phyloP scores from a whole-genome alignment of 2,329 filamentous ascomycete genomes.

The Hypoxylon sp. region DNA sequence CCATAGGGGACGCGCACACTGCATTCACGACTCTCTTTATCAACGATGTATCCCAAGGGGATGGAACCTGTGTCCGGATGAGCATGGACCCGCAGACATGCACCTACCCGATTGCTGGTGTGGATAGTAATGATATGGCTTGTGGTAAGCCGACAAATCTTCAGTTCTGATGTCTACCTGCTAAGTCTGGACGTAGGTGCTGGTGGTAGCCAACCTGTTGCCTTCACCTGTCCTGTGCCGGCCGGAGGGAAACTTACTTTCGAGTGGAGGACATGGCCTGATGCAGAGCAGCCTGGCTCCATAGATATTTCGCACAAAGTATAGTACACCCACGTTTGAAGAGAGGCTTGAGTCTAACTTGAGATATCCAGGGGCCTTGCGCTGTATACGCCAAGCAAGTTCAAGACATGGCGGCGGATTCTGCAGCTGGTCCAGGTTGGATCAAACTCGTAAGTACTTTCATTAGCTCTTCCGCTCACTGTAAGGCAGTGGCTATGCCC shows the following conservation, averaged over 20 bases:
- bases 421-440: conserved; percentile 75
- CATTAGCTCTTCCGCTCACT: not conserved
- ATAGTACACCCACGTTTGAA: not conserved
- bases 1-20: conserved; percentile 67
- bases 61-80: conserved; percentile 79
- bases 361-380: conserved; percentile 72
- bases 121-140: conserved; percentile 73
- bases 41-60: conserved; percentile 73
- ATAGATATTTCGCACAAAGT: conserved; percentile 65
- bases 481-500: not conserved
- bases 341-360: not conserved
- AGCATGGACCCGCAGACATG: conserved; percentile 64
- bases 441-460: conserved; percentile 70
- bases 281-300: conserved; percentile 64
- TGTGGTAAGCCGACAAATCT: conserved; percentile 65
- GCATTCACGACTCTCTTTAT: conserved; percentile 74
- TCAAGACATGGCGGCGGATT: conserved; percentile 62
- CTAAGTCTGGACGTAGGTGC: conserved; percentile 54
- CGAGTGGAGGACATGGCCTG: conserved; percentile 72
- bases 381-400: conserved; percentile 81
- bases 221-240: conserved; percentile 62
- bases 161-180: conserved; percentile 35
- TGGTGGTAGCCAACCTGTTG: conserved; percentile 59
- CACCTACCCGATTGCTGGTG: conserved; percentile 68
- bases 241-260: conserved; percentile 72